phyloP scores from a whole-genome alignment of 495 filamentous ascomycete species.

The Amorphotheca resinae region DNA sequence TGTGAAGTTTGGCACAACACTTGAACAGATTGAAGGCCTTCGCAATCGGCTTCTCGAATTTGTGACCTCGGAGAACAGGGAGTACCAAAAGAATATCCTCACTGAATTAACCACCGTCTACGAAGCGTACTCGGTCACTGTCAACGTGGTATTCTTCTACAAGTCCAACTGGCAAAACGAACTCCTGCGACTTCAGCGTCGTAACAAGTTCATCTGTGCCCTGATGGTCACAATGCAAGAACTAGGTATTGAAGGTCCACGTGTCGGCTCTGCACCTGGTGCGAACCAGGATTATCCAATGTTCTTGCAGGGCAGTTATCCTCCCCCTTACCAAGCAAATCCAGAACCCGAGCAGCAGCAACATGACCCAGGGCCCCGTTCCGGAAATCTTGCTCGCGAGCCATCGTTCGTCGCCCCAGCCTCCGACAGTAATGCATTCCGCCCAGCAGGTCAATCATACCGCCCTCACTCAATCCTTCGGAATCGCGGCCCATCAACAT shows the following conservation, averaged over 20 bases:
- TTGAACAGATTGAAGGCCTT: constrained; percentile 76
- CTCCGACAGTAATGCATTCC: too few species aligned
- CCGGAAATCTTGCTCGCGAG: constrained; percentile 11
- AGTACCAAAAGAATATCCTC: constrained; percentile 81
- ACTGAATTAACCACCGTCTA: constrained; percentile 66
- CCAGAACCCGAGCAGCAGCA: not conserved
- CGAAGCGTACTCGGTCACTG: constrained; percentile 51
- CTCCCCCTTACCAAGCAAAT: constrained; percentile 7
- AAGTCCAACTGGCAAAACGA: constrained; percentile 91
- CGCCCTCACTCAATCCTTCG: constrained; percentile 39
- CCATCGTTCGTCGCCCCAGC: constrained; percentile 39
- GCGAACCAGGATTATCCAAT: constrained; percentile 35
- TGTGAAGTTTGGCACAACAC: constrained; percentile 80
- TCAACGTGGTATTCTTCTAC: constrained; percentile 97
- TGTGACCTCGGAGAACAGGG: constrained; percentile 74
- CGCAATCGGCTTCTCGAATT: constrained; percentile 77
- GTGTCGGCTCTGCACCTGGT: constrained; percentile 52
- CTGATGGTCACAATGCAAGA: constrained; percentile 77
- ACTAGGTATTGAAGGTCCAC: constrained; percentile 79
- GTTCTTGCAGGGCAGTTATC: constrained; percentile 23
- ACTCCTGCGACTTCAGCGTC: constrained; percentile 71
- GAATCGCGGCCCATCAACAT: constrained; percentile 27
- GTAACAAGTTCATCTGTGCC: constrained; percentile 92
- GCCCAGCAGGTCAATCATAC: not conserved
- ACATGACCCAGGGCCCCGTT: constrained; percentile 13